Conservation (phyloP, 164 flowering plant genomes). For the Platanus orientalis region DNA sequence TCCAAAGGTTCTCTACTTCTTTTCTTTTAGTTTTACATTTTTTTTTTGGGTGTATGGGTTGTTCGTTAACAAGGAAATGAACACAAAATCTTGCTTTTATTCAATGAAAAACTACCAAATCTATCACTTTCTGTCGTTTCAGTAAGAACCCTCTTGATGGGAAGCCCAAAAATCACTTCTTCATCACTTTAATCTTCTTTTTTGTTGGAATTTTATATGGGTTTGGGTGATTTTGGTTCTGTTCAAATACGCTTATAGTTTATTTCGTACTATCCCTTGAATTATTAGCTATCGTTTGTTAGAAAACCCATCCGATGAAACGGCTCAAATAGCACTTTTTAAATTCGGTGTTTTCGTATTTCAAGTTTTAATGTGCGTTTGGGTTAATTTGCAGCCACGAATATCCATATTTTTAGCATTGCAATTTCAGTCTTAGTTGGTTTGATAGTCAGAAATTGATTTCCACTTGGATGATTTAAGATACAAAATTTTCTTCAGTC, state of each 20-base stretch:
- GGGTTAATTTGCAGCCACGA: neutral
- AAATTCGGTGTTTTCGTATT: neutral
- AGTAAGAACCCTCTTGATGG: neutral
- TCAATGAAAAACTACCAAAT: neutral
- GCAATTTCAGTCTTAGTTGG: slow-evolving; percentile 1
- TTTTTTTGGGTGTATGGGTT: neutral
- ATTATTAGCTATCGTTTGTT: neutral
- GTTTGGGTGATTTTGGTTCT: neutral
- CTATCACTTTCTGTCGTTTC: neutral
- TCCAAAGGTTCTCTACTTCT: slow-evolving; percentile 23
- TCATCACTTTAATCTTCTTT: neutral
- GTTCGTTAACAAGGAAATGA: neutral
- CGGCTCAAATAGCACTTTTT: neutral
- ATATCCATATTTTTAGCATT: neutral
- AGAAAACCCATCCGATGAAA: neutral
- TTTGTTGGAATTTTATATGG: neutral
- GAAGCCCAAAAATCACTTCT: neutral
- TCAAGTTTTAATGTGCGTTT: neutral
- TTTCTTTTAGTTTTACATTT: neutral
- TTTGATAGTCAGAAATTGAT: neutral
- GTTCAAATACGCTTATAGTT: neutral
- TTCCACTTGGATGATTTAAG: neutral
- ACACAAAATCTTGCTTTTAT: neutral
- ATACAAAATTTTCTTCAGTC: neutral
- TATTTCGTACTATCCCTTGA: neutral